Evolutionary conservation across 495 filamentous ascomycete genomes (phyloP), one percentile per base, ranked within the genome.

Genomic region (Penicillium turbatum): DNA sequence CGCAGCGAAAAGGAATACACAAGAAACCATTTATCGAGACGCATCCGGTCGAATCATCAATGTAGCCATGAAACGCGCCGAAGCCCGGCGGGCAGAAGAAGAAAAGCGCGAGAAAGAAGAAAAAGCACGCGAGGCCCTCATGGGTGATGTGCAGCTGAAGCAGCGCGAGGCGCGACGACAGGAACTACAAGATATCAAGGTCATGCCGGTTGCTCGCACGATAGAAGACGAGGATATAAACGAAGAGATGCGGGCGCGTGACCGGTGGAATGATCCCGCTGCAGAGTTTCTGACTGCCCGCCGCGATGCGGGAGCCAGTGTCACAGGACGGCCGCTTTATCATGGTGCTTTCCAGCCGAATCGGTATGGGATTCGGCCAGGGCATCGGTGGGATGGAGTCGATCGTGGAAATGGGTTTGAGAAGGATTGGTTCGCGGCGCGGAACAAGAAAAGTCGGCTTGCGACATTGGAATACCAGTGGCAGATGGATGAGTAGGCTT

Each of bases 371-470:
- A 97, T 97, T 56, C 73, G 85, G 56, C 93, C 93, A 2, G 95
- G 93, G 7, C 86, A 95, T 75, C 72, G 86, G 61, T 99, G 93
- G 93, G 93, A 99, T 82, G 95, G 95, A 12, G 95, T 98, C 36
- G 95, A 98, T 81, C 77, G 93, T 58, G 78, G 86, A 17, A 98
- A 88, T 77, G 91, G 92, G 37, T 97, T 96, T 65, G 93, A 98
- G 76, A 89, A 82, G 70, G 89, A 97, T 71, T 87, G 89, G 78
- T 97, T 97, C 74, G 85, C 86, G 65, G 88, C 90, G 26, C 74
- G 88, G 67, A 95, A 96, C 71, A 72, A 80, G 65, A 82, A 79
- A 69, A 80, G 80, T 64, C 83, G 87, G 66, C 76, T 84, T 54
- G 85, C 86, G 67, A 81, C 86, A 34, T 65, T 97, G 70, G 88